These are phyloP conservation scores for Colletotrichum agaves DNA, from an alignment of 2,329 filamentous ascomycete species.

Conservation along the genomic window DNA sequence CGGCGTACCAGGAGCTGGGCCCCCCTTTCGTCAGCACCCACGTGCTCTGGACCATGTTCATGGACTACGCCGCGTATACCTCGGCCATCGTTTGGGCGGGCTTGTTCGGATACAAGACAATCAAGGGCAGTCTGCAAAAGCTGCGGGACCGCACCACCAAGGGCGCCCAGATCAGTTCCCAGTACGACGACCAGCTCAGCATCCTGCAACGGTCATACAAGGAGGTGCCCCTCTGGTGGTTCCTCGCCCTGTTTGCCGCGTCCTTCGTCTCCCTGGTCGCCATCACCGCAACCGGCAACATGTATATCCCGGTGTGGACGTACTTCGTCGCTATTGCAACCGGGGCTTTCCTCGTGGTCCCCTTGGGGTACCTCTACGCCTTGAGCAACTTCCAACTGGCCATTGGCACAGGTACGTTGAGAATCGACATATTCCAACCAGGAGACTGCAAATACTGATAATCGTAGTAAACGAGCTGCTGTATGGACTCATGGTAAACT, in stretches of 20 bases:
- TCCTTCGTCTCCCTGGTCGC: slow-evolving; percentile 58
- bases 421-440: too few species aligned
- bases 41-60: slow-evolving; percentile 31
- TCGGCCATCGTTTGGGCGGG: slow-evolving; percentile 62
- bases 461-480: slow-evolving; percentile 62
- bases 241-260: slow-evolving; percentile 57
- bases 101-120: slow-evolving; percentile 52
- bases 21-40: slow-evolving; percentile 60
- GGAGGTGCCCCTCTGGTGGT: slow-evolving; percentile 71
- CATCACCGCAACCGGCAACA: slow-evolving; percentile 59
- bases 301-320: slow-evolving; percentile 70
- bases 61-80: slow-evolving; percentile 62
- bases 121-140: slow-evolving; percentile 51
- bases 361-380: slow-evolving; percentile 68
- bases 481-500: slow-evolving; percentile 69
- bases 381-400: slow-evolving; percentile 63
- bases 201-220: slow-evolving; percentile 66
- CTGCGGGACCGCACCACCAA: slow-evolving; percentile 44
- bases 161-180: slow-evolving; percentile 56
- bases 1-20: slow-evolving; percentile 66
- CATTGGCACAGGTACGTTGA: slow-evolving; percentile 17
- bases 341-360: slow-evolving; percentile 65
- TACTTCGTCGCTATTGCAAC: slow-evolving; percentile 67
- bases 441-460: neutral
- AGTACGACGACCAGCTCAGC: slow-evolving; percentile 69